A percentile compares a stretch with the other conserved stretches of the same genome.
Evolutionary conservation across 257 asterid genomes (phyloP).

Genomic region (Primulina tabacum): DNA sequence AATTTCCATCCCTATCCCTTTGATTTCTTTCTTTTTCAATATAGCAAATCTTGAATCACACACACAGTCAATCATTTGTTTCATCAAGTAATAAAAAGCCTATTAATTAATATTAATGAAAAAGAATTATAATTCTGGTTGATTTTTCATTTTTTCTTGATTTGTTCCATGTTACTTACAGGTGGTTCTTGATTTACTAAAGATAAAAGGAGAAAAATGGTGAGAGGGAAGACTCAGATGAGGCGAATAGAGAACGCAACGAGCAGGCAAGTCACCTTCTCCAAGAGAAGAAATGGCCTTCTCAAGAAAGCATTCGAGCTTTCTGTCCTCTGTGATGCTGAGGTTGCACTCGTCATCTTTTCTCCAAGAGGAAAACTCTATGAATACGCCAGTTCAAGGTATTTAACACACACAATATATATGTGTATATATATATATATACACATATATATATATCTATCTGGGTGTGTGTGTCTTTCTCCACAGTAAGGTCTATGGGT

Average conservation of each 20-base stretch:
- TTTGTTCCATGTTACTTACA: not conserved
- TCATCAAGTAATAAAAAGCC: no score
- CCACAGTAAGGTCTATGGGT: no score
- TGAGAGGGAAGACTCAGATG: slow-evolving; percentile 95
- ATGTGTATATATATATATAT: no score
- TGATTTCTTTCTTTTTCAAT: slow-evolving; percentile 14
- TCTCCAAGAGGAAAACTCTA: slow-evolving; percentile 84
- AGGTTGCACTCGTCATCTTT: slow-evolving; percentile 71
- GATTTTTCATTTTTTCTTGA: not conserved
- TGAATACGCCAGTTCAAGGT: slow-evolving; percentile 83
- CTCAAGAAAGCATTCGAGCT: slow-evolving; percentile 85
- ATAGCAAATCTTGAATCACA: slow-evolving; percentile 25
- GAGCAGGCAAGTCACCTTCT: slow-evolving; percentile 91
- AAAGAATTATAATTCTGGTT: no score
- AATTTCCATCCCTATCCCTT: slow-evolving; percentile 3
- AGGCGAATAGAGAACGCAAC: slow-evolving; percentile 91
- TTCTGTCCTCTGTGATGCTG: slow-evolving; percentile 86
- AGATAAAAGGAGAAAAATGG: slow-evolving; percentile 39
- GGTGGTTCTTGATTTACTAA: not conserved
- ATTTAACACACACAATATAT: not conserved
- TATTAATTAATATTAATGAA: no score
- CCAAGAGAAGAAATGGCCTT: slow-evolving; percentile 83
- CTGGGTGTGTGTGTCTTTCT: no score
- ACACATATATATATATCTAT: no score
- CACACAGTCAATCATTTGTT: no score